These are phyloP conservation scores for Penicillium bialowiezense DNA, from an alignment of 495 filamentous ascomycete species.

Conservation along the genomic window DNA sequence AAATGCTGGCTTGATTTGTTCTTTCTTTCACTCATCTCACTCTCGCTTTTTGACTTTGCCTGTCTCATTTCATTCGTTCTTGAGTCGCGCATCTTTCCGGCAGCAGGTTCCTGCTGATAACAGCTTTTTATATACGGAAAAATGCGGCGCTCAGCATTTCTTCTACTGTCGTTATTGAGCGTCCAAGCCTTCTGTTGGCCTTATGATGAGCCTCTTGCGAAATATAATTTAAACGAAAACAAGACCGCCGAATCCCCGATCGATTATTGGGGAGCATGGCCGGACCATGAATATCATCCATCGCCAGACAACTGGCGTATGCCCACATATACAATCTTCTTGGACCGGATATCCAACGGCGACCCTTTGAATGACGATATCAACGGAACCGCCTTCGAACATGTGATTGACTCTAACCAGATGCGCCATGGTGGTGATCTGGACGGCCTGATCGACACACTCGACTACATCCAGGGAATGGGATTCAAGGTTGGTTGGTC, in stretches of 20 bases:
- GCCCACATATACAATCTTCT: conserved; percentile 39
- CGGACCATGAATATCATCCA: conserved; percentile 35
- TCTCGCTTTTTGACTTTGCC: conserved; percentile 1
- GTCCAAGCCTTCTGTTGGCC: conserved; percentile 14
- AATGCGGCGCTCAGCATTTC: conserved; percentile 13
- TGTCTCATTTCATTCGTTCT: conserved; percentile 5
- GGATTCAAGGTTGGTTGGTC: conserved; percentile 26
- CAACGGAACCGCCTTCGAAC: conserved; percentile 23
- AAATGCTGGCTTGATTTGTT: not conserved
- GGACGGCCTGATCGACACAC: conserved; percentile 28
- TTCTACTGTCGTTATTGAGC: conserved; percentile 15
- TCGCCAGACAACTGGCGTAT: conserved; percentile 44
- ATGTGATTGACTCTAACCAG: conserved; percentile 36
- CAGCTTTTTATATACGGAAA: not conserved
- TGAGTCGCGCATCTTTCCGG: not conserved
- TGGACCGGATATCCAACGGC: conserved; percentile 41
- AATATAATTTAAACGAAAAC: conserved; percentile 41
- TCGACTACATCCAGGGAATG: conserved; percentile 42
- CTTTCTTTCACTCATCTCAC: conserved; percentile 7
- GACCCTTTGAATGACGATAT: conserved; percentile 22
- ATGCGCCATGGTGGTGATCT: conserved; percentile 39
- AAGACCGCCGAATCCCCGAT: conserved; percentile 25
- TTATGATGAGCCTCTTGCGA: conserved; percentile 15
- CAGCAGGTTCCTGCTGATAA: conserved; percentile 5
- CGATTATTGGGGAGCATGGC: conserved; percentile 41